Percentiles rank a stretch among this genome's conserved stretches.
These are phyloP conservation scores for Thalassiosira livingstoniorum DNA, from an alignment of 352 stramenopile species.

Conservation along the genomic window DNA sequence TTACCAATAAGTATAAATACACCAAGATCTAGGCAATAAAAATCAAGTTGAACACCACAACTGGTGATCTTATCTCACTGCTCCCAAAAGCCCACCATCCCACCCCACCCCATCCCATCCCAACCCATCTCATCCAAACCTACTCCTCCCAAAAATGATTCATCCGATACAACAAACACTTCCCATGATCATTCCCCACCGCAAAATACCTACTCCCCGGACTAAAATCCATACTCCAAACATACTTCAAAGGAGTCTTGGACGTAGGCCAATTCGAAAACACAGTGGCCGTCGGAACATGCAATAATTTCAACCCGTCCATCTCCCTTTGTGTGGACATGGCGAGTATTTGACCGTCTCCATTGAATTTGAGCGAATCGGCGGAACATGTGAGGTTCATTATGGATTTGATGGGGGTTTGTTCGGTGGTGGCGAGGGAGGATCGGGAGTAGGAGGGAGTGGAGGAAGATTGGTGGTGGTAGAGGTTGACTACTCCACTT, in stretches of 20 bases:
- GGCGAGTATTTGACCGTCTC: slow-evolving; percentile 93
- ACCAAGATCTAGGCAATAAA: too few species aligned
- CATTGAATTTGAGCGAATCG: slow-evolving; percentile 92
- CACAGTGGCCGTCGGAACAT: slow-evolving; percentile 93
- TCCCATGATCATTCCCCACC: slow-evolving; percentile 95
- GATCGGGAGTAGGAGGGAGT: slow-evolving; percentile 17
- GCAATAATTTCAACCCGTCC: slow-evolving; percentile 94
- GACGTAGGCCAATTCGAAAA: slow-evolving; percentile 98
- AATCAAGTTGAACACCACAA: too few species aligned
- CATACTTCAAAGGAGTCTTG: slow-evolving; percentile 96
- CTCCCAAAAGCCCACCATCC: too few species aligned
- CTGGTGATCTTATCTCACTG: too few species aligned
- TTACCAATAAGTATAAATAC: too few species aligned
- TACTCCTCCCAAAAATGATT: slow-evolving; percentile 88
- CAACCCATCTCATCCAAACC: slow-evolving; percentile 11
- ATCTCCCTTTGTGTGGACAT: slow-evolving; percentile 92
- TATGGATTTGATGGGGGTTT: slow-evolving; percentile 91
- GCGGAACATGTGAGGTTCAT: slow-evolving; percentile 96
- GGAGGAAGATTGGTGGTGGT: slow-evolving; percentile 85
- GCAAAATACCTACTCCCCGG: slow-evolving; percentile 92
- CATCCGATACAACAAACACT: slow-evolving; percentile 96
- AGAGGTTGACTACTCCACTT: slow-evolving; percentile 98
- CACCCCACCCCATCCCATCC: too few species aligned
- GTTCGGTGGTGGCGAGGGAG: slow-evolving; percentile 24
- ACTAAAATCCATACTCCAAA: slow-evolving; percentile 96